These are phyloP conservation scores for Tylopilus felleus DNA, from an alignment of 768 basidiomycete species.

Conservation along the genomic window DNA sequence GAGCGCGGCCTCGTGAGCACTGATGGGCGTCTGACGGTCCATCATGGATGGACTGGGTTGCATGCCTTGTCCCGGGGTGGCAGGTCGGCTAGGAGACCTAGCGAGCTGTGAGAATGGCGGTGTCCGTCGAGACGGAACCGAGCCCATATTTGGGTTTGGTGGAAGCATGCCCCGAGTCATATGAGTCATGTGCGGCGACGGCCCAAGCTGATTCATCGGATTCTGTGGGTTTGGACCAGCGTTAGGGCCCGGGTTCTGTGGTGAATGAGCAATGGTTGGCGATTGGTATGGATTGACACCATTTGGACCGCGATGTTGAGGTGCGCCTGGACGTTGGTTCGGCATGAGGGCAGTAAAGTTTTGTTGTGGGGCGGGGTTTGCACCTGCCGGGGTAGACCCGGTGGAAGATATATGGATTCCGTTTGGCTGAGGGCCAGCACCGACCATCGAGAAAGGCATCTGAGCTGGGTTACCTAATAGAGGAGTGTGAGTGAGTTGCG, in stretches of 20 bases:
- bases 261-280: slow-evolving; percentile 61
- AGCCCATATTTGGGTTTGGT: slow-evolving; percentile 38
- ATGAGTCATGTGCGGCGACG: slow-evolving; percentile 49
- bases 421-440: slow-evolving; percentile 41
- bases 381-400: slow-evolving; percentile 25
- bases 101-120: slow-evolving; percentile 42
- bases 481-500: slow-evolving; percentile 23
- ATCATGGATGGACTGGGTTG: slow-evolving; percentile 59
- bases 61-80: slow-evolving; percentile 47
- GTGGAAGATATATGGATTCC: slow-evolving; percentile 38
- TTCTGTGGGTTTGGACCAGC: slow-evolving; percentile 31
- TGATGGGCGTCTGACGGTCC: slow-evolving; percentile 42
- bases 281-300: slow-evolving; percentile 55
- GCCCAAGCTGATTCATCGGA: slow-evolving; percentile 49
- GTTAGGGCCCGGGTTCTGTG: slow-evolving; percentile 43
- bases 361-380: slow-evolving; percentile 31
- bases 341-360: slow-evolving; percentile 34
- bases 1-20: slow-evolving; percentile 24
- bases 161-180: slow-evolving; percentile 52
- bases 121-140: slow-evolving; percentile 38
- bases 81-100: slow-evolving; percentile 61
- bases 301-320: slow-evolving; percentile 44
- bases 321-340: slow-evolving; percentile 30
- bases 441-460: slow-evolving; percentile 27
- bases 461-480: slow-evolving; percentile 20